Conservation (phyloP, 768 basidiomycete species). For the Guyanaporus albipodus region DNA sequence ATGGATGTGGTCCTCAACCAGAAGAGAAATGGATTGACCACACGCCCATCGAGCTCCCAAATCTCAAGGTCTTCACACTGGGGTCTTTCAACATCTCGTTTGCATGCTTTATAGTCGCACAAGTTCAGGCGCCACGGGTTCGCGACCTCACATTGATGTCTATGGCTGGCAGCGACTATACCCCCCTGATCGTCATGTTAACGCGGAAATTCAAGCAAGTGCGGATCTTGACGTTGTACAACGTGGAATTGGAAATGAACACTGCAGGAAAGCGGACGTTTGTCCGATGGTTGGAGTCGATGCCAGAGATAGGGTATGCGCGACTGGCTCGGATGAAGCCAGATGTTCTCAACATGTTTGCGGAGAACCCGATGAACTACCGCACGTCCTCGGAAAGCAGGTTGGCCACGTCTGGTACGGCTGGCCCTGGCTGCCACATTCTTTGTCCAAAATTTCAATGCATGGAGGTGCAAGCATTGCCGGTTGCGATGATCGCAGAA, state of each 20-base stretch:
- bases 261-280: conserved; percentile 29
- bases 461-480: conserved; percentile 44
- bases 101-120: conserved; percentile 43
- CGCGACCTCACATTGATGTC: conserved; percentile 57
- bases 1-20: conserved; percentile 55
- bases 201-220: conserved; percentile 50
- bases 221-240: conserved; percentile 50
- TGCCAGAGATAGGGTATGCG: conserved; percentile 51
- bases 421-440: conserved; percentile 13
- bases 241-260: conserved; percentile 35
- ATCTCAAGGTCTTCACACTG: conserved; percentile 51
- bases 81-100: conserved; percentile 52
- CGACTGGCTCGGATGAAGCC: conserved; percentile 44
- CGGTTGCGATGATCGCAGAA: conserved; percentile 29
- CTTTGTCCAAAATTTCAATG: conserved; percentile 44
- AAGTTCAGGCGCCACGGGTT: conserved; percentile 54
- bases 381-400: conserved; percentile 8
- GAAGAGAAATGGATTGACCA: conserved; percentile 27
- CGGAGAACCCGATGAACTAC: conserved; percentile 35
- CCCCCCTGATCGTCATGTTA: conserved; percentile 43
- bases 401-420: conserved; percentile 2
- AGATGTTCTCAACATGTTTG: conserved; percentile 46
- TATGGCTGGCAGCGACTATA: conserved; percentile 48
- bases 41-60: conserved; percentile 43
- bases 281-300: conserved; percentile 52